Evolutionary conservation across 2,329 filamentous ascomycete genomes (phyloP), one percentile per base, ranked within the genome.

Genomic region (Ilyonectria sp.): DNA sequence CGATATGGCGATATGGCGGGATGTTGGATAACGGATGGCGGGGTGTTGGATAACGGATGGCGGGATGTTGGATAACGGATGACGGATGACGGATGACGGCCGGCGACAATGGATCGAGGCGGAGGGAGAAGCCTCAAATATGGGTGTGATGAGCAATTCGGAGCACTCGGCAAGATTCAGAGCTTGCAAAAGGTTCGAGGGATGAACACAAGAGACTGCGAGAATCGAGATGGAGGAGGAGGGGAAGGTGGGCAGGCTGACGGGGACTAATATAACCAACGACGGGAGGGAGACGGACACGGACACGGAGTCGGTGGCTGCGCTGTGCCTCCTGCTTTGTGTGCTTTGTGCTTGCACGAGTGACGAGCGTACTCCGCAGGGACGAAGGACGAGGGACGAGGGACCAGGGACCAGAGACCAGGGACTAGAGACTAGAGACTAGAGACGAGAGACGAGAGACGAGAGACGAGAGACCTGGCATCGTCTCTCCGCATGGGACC

Each of bases 191-290:
- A 65, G 50, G 37, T 49, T 54, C 49, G 29, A 56, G 50, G 44
- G 31, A 66, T 67, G 62, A 49, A 63, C 52, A 55, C 63, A 55
- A 37, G 46, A 59, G 56, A 60, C 58, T 43, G 59, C 29, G 13
- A 52, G 29, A 40, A 43, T 23, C 49, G 57, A 59, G 59, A 63
- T 56, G 44, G 65, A 70, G 64, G 59, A 70, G 56, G 63, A 62
- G 50, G 40, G 49, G 31, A 31, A 50, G 47, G 63, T 50, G 57
- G 64, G 46, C 52, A 52, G 44, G 64, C 61, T 61, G 54, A 67
- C 64, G 44, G 57, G n/a, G 58, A 73, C 67, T 75, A 75, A 75
- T 71, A 69, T 74, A 74, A 68, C 46, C 68, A 68, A 72, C 44
- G 37, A 40, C 37, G 26, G 54, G 46, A 62, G 59, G 54, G 47